A percentile compares a stretch with the other conserved stretches of the same genome.
phyloP scores from a whole-genome alignment of 2,329 filamentous ascomycete genomes.

The Microsporum audouinii region DNA sequence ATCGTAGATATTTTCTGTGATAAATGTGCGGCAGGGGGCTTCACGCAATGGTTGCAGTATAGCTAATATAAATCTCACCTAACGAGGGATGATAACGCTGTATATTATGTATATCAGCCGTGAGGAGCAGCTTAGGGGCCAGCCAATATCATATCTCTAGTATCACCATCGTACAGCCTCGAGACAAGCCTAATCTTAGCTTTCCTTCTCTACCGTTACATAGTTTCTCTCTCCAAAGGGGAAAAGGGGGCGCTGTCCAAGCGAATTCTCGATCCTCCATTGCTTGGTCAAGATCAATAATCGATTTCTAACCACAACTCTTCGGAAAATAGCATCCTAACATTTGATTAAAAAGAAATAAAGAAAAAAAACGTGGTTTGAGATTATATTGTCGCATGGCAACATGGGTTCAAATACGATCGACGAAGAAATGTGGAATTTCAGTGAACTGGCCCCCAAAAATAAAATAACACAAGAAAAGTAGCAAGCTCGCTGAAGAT shows the following conservation, averaged over 20 bases:
- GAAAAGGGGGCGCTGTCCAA: background rate
- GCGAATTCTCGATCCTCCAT: background rate
- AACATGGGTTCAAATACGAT: background rate
- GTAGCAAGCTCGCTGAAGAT: background rate
- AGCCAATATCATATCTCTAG: background rate
- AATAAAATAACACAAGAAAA: background rate
- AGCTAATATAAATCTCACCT: background rate
- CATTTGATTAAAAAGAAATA: background rate
- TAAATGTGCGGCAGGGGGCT: background rate
- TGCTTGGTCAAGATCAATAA: background rate
- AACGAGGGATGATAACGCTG: background rate
- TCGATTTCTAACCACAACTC: background rate
- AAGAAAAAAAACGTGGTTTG: background rate
- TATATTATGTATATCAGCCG: background rate
- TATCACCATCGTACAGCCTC: background rate
- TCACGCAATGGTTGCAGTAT: background rate
- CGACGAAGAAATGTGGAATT: background rate
- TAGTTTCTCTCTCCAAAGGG: background rate
- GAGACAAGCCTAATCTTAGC: background rate
- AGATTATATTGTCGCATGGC: background rate
- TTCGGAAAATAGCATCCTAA: background rate
- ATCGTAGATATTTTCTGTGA: background rate
- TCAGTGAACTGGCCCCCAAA: background rate
- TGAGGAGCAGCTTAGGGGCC: background rate
- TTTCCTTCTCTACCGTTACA: background rate